Percentiles rank a stretch among this genome's conserved stretches.
Conservation (phyloP, 148 eudicot genomes). For the Dysphania ambrosioides region DNA sequence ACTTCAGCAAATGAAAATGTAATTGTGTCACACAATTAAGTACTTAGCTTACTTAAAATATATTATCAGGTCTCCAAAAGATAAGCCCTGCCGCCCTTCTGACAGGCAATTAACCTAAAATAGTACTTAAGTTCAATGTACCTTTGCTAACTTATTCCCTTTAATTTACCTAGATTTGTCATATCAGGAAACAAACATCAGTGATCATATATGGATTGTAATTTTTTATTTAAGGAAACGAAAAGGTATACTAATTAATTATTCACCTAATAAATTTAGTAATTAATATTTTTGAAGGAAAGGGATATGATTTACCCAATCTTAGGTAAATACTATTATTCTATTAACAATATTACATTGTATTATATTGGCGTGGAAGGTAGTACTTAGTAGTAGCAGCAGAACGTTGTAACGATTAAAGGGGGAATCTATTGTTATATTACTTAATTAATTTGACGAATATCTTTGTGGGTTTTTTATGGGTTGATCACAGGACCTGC, state of each 20-base stretch:
- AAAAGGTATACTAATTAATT: background rate
- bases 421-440: conserved; percentile 10
- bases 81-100: conserved; percentile 4
- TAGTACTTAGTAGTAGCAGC: background rate
- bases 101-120: background rate
- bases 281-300: background rate
- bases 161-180: conserved; percentile 18
- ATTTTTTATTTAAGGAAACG: background rate
- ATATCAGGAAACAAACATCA: conserved; percentile 29
- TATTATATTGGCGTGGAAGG: conserved; percentile 2
- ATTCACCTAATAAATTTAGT: too few species aligned
- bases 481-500: background rate
- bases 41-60: conserved; percentile 3
- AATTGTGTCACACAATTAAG: background rate
- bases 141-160: background rate
- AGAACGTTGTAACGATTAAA: conserved; percentile 1
- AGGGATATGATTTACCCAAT: background rate
- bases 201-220: background rate
- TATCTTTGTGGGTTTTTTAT: conserved; percentile 14
- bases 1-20: background rate
- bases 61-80: background rate
- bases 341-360: too few species aligned
- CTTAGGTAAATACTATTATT: background rate
- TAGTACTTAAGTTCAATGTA: conserved; percentile 1
- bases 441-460: background rate